phyloP scores from a whole-genome alignment of 83 land plant species.

The Thuja plicata region DNA sequence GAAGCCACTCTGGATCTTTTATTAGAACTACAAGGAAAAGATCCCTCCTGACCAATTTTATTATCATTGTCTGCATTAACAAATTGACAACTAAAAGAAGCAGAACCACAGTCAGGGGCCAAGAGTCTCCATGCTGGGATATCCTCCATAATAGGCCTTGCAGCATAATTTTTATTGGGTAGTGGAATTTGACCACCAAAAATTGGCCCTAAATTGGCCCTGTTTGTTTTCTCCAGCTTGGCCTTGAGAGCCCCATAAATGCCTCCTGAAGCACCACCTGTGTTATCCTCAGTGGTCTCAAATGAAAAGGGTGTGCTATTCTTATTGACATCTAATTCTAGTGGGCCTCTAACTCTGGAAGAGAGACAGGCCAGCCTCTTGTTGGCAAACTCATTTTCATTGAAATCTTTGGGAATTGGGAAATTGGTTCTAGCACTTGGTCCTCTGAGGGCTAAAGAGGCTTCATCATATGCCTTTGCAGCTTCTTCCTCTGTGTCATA shows the following conservation, averaged over 20 bases:
- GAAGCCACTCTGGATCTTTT: background rate
- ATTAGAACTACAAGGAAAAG: background rate
- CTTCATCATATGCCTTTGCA: constrained; percentile 1
- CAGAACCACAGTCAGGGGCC: background rate
- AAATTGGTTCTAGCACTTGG: constrained; percentile 2
- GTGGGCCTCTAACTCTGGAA: background rate
- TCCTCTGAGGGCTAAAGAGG: background rate
- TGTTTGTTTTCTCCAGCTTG: background rate
- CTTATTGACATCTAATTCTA: background rate
- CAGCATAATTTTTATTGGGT: background rate
- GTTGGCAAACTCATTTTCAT: background rate
- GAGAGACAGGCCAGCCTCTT: background rate
- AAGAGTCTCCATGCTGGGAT: background rate
- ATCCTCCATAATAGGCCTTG: background rate
- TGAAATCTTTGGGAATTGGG: background rate
- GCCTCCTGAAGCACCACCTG: background rate
- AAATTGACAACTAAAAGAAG: background rate
- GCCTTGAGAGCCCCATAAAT: constrained; percentile 9
- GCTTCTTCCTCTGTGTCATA: background rate
- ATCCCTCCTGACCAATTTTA: background rate
- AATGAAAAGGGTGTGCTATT: background rate
- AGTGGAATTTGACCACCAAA: background rate
- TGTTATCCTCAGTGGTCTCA: background rate
- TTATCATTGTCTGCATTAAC: background rate
- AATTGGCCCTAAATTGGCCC: background rate